Evolutionary conservation across 1,284 basidiomycete species (phyloP), one percentile per base, ranked within the genome.

Genomic region (Earliella scabrosa): DNA sequence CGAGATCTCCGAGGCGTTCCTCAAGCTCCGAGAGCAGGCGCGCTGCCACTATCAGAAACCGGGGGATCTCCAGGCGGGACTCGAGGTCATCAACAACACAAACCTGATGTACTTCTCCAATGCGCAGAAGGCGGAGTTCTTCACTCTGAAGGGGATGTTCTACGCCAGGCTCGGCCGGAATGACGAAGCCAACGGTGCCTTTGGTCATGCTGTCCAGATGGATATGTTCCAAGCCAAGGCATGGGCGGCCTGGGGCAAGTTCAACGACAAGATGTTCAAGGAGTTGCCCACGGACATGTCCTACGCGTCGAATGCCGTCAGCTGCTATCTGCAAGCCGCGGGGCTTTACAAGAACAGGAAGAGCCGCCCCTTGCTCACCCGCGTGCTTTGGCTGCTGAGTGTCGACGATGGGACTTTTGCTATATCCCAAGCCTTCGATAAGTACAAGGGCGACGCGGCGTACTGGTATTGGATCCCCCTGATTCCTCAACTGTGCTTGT

Each of bases 101-200:
- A 99, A 99, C 72, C 78, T 99, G 58, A 94, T 98, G 85, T 99
- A 98, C 81, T 99, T 99, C 77, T 94, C 95, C 14, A 87, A 81
- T 8, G 77, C 88, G 4, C 97, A 99, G 72, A 99, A 99, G 74
- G 95, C 97, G 29, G 97, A 99, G 72, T 99, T 99, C 77, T 95
- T 95, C 73, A 99, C 97, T n/a, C 79, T 99, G 71, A 99, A 99
- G 76, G 97, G 95, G 48, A 98, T 99, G 94, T 99, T 99, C 78
- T 90, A 98, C 66, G 93, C 95, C 45, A 88, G 92, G 58, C 85
- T 95, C 45, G 87, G 87, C 20, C 87, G 95, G 44, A 86, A 87
- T 61, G 95, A 98, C 14, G 97, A 99, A 21, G 96, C 97, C 32
- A 96, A 93, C 64, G 80, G 85, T 52, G 93, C 96, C 24, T 99